Evolutionary conservation across 2,329 filamentous ascomycete species (phyloP), one percentile per base, ranked within the genome.

Genomic region (Diplodia seriata): DNA sequence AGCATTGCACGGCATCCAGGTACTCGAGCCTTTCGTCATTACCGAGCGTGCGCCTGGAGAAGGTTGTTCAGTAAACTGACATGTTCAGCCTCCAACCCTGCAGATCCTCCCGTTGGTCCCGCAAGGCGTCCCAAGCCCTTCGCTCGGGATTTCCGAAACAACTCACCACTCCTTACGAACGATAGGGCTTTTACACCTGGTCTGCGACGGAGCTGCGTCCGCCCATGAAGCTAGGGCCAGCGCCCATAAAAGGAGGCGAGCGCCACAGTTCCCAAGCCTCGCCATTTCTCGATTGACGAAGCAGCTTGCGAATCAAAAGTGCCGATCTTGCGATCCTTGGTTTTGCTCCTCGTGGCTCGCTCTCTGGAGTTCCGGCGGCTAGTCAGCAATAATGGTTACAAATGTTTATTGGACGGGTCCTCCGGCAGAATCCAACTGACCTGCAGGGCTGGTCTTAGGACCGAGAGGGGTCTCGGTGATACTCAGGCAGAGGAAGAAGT

Each of bases 1-100:
- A 67, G 64, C 78, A 80, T 47, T 77, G 70, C 9, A 79, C 77
- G 11, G 78, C 78, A 29, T 71, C 67, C 40, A 75, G 77, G 67
- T 79, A 79, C 2, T 74, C 69, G 64, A 75, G 76, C 68, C 73
- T 76, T 62, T 79, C 76, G 20, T 49, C 38, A 9, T 72, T 70
- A 0, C 71, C 73, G 2, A 79, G 70, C 4, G 70, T 55, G 31
- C 72, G 71, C 73, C 74, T 75, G 57, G 55, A 38, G 18, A 40
- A 54, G 63, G 23, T 7, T 33, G 31, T 33, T 33, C 7, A 33
- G 31, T 33, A 33, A 20, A 20, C 36, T 55, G 38, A 50, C 49
- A 47, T n/a, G 56, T 47, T 47, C 23, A 54, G 31, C 38, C 68
- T 40, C 4, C 18, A 23, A n/a, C 43, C 43, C 18, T 51, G 59